phyloP scores from a whole-genome alignment of 208 protist genomes.

The Leishmania tarentolae region DNA sequence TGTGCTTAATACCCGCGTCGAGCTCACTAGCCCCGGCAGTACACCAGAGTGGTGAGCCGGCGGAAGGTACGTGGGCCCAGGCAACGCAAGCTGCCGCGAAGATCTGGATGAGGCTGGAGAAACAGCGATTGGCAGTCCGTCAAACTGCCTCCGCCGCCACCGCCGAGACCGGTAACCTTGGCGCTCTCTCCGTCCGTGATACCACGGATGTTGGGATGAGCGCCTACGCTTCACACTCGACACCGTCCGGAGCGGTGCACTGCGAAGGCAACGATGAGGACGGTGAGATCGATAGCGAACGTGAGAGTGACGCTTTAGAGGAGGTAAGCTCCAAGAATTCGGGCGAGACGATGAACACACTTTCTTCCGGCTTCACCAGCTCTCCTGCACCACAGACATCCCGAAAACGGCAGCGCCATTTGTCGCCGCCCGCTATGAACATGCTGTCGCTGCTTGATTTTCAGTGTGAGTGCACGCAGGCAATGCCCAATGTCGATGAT shows the following conservation, averaged over 20 bases:
- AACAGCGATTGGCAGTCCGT: constrained; percentile 1
- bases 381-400: neutral
- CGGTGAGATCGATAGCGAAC: neutral
- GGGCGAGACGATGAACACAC: neutral
- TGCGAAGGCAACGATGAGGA: neutral
- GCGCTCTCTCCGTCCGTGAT: neutral
- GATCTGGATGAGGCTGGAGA: constrained; percentile 25
- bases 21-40: neutral
- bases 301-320: neutral
- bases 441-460: constrained; percentile 23
- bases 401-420: constrained; percentile 8
- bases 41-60: neutral
- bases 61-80: neutral
- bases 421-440: neutral
- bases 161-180: no score
- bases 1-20: constrained; percentile 25
- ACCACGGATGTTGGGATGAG: neutral
- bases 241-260: neutral
- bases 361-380: neutral
- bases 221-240: neutral
- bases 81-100: neutral
- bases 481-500: neutral
- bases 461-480: neutral
- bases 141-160: neutral
- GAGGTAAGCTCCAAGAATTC: neutral